Evolutionary conservation across 352 stramenopile species (phyloP), one percentile per base, ranked within the genome.

Genomic region (Thalassiosira ordinaria): DNA sequence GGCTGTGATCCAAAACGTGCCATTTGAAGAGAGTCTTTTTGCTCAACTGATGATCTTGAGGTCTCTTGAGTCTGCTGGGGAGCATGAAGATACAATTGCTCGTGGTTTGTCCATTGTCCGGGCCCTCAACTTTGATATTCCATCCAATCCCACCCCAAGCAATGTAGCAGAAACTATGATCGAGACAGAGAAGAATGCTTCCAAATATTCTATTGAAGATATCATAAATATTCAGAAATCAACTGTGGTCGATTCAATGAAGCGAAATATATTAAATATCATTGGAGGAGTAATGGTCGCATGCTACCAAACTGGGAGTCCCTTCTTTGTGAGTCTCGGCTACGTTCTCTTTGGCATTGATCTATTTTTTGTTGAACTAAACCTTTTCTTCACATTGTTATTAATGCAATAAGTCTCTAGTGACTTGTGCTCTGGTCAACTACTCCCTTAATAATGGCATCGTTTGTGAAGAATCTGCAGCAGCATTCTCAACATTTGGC

Each of bases 361-460:
- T n/a, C n/a, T n/a, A n/a, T n/a, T n/a, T n/a, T n/a, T n/a, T n/a
- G n/a, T n/a, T n/a, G n/a, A n/a, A n/a, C n/a, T n/a, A n/a, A n/a
- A n/a, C n/a, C n/a, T n/a, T n/a, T n/a, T n/a, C n/a, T n/a, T n/a
- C n/a, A n/a, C n/a, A n/a, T n/a, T n/a, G n/a, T n/a, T n/a, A n/a
- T n/a, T n/a, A n/a, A n/a, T n/a, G n/a, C n/a, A n/a, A n/a, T n/a
- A n/a, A 66, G 5, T 53, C 66, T 6, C 31, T 75, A 14, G 39
- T 75, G 3, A 44, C 35, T 4, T 75, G 47, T 44, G 53, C 31
- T 16, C 33, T 75, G 5, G 55, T 65, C 35, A 51, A 62, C 6
- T 66, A 65, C 31, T 67, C 52, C 14, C 49, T 75, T 26, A 31
- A 66, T 59, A 44, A 75, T 65, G 44, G 31, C 18, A 13, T 62